Evolutionary conservation across 108 stramenopile genomes (phyloP).

Genomic region (Cyclostephanos tholiformis): DNA sequence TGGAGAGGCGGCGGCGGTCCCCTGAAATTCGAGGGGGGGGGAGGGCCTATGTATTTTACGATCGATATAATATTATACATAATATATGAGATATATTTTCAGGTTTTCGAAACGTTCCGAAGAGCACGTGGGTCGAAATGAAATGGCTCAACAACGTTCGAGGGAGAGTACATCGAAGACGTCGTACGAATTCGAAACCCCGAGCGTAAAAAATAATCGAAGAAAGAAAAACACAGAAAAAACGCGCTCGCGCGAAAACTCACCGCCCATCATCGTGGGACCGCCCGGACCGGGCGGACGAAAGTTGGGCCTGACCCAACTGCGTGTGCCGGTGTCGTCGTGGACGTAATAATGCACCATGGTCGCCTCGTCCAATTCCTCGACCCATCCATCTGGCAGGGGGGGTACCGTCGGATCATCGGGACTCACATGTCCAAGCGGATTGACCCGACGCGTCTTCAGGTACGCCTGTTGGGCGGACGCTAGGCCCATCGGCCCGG

Average conservation of each 20-base stretch:
- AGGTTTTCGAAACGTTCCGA: not conserved
- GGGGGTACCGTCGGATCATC: constrained; percentile 73
- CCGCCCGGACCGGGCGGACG: constrained; percentile 79
- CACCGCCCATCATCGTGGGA: constrained; percentile 25
- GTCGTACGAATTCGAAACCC: too few relatives aligned
- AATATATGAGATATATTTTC: not conserved
- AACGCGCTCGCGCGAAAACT: not conserved
- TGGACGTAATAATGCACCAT: constrained; percentile 66
- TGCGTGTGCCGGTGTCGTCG: constrained; percentile 67
- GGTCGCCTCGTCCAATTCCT: constrained; percentile 81
- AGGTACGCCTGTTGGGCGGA: constrained; percentile 67
- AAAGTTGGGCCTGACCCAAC: constrained; percentile 87
- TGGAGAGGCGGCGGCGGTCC: constrained; percentile 38
- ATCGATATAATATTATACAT: too few relatives aligned
- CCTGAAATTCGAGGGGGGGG: constrained; percentile 9
- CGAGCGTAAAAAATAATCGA: too few relatives aligned
- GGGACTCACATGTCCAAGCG: constrained; percentile 28
- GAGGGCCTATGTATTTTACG: not conserved
- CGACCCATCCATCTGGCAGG: constrained; percentile 84
- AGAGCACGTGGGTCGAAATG: not conserved
- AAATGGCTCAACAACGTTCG: too few relatives aligned
- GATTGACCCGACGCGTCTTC: constrained; percentile 38
- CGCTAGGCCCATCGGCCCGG: constrained; percentile 84
- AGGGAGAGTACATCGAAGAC: too few relatives aligned
- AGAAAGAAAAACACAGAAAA: too few relatives aligned